phyloP scores from a whole-genome alignment of 805 yeast genomes.

The Grigorovia yakushimaensis region DNA sequence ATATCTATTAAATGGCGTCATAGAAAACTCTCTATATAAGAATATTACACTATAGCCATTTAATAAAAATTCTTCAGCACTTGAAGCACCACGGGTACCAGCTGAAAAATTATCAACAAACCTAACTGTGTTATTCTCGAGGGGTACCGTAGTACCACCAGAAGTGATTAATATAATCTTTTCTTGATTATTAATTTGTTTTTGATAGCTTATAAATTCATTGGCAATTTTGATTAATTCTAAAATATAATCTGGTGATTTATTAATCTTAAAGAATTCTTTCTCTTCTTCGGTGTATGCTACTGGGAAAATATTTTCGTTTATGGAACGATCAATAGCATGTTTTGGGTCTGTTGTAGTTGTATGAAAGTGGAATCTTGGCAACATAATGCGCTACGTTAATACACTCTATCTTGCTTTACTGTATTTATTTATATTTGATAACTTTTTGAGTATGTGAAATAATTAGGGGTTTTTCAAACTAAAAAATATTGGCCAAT shows the following conservation, averaged over 20 bases:
- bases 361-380: constrained; percentile 35
- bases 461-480: background rate
- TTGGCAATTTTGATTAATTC: constrained; percentile 47
- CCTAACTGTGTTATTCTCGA: constrained; percentile 91
- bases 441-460: no score
- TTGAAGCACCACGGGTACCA: constrained; percentile 93
- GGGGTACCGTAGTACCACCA: constrained; percentile 96
- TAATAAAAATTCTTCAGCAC: constrained; percentile 82
- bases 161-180: constrained; percentile 76
- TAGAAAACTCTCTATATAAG: constrained; percentile 80
- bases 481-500: background rate
- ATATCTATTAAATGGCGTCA: constrained; percentile 82
- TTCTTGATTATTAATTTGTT: constrained; percentile 27
- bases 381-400: background rate
- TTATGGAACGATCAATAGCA: constrained; percentile 72
- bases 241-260: constrained; percentile 62
- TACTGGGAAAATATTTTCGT: constrained; percentile 53
- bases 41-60: constrained; percentile 86
- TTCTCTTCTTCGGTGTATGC: constrained; percentile 66
- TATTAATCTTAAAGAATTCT: constrained; percentile 59
- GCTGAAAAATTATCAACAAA: constrained; percentile 95
- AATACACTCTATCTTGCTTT: background rate
- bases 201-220: constrained; percentile 53
- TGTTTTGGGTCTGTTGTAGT: constrained; percentile 56
- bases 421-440: background rate